phyloP scores from a whole-genome alignment of 139 green algal genomes.

The Prasinococcaceae sp. region DNA sequence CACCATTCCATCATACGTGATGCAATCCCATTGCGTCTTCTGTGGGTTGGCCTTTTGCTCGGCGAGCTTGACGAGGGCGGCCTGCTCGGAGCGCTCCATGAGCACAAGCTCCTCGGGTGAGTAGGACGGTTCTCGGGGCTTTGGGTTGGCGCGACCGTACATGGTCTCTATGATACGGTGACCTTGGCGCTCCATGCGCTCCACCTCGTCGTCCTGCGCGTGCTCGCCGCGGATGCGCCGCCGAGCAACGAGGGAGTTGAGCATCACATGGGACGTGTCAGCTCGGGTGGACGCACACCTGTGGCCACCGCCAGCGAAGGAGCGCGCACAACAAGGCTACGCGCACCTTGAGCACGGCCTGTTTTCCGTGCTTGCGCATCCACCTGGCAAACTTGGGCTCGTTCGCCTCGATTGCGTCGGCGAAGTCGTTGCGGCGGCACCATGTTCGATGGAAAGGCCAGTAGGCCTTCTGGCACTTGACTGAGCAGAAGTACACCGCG shows the following conservation, averaged over 20 bases:
- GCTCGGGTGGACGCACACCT: neutral
- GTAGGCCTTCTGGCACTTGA: conserved; percentile 71
- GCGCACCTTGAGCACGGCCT: conserved; percentile 49
- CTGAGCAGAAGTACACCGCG: conserved; percentile 61
- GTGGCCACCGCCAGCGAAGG: conserved; percentile 47
- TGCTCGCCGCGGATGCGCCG: neutral
- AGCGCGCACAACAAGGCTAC: too few species aligned
- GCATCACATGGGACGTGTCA: neutral
- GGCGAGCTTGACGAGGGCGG: neutral
- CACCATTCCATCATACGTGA: neutral
- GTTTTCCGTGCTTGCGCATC: conserved; percentile 64
- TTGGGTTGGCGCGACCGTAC: conserved; percentile 69
- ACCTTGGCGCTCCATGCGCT: conserved; percentile 61
- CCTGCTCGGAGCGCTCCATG: conserved; percentile 26
- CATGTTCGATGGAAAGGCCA: conserved; percentile 70
- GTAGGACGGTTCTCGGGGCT: conserved; percentile 37
- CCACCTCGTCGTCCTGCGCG: conserved; percentile 37
- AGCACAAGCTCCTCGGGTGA: conserved; percentile 29
- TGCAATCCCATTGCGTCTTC: neutral
- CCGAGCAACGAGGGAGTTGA: neutral
- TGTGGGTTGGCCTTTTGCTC: neutral
- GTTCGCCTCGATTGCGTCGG: conserved; percentile 47
- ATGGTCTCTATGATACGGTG: conserved; percentile 67
- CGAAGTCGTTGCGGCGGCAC: conserved; percentile 81
- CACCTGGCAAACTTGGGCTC: conserved; percentile 76